Base-by-base conservation (phyloP, 192 early-diverging fungal species). In the Phycomyces nitens region DNA sequence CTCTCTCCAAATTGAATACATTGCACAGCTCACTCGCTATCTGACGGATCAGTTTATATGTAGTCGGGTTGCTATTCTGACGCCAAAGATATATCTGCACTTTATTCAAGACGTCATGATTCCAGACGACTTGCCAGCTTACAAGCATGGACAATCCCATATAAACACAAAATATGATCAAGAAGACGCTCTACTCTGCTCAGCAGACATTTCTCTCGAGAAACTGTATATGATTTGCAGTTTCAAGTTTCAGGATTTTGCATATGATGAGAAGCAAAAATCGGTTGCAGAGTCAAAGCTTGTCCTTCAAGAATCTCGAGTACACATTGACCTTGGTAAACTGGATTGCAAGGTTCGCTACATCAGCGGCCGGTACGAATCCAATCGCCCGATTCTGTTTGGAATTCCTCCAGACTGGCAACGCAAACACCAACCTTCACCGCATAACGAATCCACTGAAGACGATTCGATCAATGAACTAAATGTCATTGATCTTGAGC, bases 31-130 rank as follows among this genome's bases (percentile, higher is more conserved):
- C 34, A 84, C 82, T 0, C 50, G 74, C n/a, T 72, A 76, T 34
- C 71, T 82, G 24, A 71, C 77, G 1, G 77, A 77, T 54, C 73
- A 80, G 64, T 74, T 75, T 47, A 69, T 76, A 14, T 82, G 76
- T 18, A 74, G 76, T 20, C 74, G 79, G 57, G 77, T 88, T 49
- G 70, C 81, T 9, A 61, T 86, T 10, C 82, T 72, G 50, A 66
- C 85, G 20, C 85, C 84, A 8, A 70, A 74, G 23, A 57, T 82
- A 5, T 83, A 88, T 34, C 56, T 88, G 7, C 86, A 83, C 15
- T 85, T 83, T 52, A 87, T 92, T 56, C 89, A 92, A 68, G 88
- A 92, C 61, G 84, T 89, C 5, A 76, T 84, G 63, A 75, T 90
- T 53, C 84, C 85, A 0, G 83, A 80, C 34, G 84, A 80, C 26